phyloP scores from a whole-genome alignment of 331 rosid genomes.

The Arachis monticola region DNA sequence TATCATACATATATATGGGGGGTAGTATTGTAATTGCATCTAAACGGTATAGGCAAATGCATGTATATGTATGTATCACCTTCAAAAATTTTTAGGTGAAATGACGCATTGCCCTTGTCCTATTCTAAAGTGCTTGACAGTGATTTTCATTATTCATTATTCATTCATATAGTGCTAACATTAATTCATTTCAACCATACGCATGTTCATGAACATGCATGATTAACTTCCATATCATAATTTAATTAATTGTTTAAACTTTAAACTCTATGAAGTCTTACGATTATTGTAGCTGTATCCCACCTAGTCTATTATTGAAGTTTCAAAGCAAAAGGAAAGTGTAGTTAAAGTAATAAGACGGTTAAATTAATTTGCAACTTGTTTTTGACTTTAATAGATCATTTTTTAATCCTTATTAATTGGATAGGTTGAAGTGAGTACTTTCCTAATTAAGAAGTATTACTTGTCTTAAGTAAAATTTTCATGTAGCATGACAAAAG shows the following conservation, averaged over 20 bases:
- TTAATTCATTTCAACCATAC: constrained; percentile 7
- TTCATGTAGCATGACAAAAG: constrained; percentile 7
- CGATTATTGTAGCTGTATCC: constrained; percentile 34
- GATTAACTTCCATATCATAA: constrained; percentile 29
- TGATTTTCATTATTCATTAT: constrained; percentile 39
- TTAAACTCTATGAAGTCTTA: constrained; percentile 21
- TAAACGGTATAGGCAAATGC: neutral
- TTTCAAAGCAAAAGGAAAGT: constrained; percentile 30
- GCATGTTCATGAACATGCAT: constrained; percentile 37
- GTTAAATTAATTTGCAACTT: neutral
- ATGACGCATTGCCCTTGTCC: constrained; percentile 49
- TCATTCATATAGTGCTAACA: constrained; percentile 27
- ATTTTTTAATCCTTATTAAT: neutral
- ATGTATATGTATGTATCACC: neutral
- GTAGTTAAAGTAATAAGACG: neutral
- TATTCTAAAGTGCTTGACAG: constrained; percentile 47
- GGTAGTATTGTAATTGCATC: neutral
- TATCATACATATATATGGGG: neutral
- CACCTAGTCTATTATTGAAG: neutral
- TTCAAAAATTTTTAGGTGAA: constrained; percentile 45
- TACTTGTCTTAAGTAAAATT: neutral
- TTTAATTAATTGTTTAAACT: constrained; percentile 3
- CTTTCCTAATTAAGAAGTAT: neutral
- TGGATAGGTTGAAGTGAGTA: neutral
- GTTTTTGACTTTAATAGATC: neutral